These are phyloP conservation scores for Psophocarpus tetragonolobus DNA, from an alignment of 306 rosid species.

Conservation along the genomic window DNA sequence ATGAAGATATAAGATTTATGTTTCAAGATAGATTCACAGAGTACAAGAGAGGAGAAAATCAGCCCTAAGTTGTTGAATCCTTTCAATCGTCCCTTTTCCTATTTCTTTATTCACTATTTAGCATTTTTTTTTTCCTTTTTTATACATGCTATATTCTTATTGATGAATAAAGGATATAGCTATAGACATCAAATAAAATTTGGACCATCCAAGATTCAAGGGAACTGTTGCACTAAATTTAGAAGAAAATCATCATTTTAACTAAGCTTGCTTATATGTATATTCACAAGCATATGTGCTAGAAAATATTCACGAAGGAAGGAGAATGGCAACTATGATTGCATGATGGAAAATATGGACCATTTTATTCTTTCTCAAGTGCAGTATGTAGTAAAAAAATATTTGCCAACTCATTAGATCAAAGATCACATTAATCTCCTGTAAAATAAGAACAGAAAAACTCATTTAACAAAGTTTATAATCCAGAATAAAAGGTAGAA, in stretches of 20 bases:
- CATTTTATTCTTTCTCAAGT: conserved; percentile 11
- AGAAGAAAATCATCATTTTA: neutral
- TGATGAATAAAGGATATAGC: neutral
- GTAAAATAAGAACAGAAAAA: neutral
- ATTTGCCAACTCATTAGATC: neutral
- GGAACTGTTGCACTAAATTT: neutral
- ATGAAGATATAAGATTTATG: too few species aligned
- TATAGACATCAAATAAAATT: neutral
- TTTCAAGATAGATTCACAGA: too few species aligned
- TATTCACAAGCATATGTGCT: neutral
- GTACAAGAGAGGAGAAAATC: neutral
- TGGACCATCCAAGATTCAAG: neutral
- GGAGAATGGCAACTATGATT: neutral
- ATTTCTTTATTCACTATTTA: neutral
- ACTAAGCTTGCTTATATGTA: neutral
- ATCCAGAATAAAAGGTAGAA: neutral
- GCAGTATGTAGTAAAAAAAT: neutral
- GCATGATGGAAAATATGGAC: conserved; percentile 1
- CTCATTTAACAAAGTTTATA: neutral
- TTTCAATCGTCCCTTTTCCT: neutral
- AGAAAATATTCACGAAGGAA: neutral
- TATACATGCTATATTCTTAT: neutral
- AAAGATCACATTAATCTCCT: neutral
- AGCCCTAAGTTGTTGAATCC: neutral
- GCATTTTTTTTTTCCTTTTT: neutral